A percentile compares a stretch with the other conserved stretches of the same genome.
Conservation (phyloP, 495 filamentous ascomycete species). For the Immersiella caudata region DNA sequence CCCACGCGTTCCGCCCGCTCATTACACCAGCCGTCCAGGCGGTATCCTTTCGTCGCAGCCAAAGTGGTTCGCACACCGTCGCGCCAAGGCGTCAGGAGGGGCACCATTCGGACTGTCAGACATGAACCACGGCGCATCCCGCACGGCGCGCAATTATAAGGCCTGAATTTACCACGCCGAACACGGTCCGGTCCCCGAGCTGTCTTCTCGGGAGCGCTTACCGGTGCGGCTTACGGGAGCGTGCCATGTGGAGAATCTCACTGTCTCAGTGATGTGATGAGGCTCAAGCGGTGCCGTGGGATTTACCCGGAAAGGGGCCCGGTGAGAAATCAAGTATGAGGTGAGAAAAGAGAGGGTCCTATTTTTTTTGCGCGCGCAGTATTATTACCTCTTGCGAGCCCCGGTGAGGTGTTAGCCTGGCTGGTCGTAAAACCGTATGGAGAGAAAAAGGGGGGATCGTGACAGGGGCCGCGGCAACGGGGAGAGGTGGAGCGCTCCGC, state of each 20-base stretch:
- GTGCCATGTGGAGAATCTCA: not conserved
- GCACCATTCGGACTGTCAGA: not conserved
- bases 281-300: not conserved
- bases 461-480: not conserved
- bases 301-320: not conserved
- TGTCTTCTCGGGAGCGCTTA: not conserved
- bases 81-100: not conserved
- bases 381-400: too few relatives aligned
- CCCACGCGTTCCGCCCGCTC: not conserved
- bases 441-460: not conserved
- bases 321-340: too few relatives aligned
- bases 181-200: not conserved
- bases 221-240: not conserved
- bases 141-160: not conserved
- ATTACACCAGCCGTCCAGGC: not conserved
- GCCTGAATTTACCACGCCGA: not conserved
- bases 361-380: not conserved
- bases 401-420: not conserved
- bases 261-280: not conserved
- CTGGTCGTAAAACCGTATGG: not conserved
- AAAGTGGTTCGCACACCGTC: not conserved
- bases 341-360: not conserved
- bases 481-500: not conserved
- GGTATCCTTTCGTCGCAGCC: not conserved
- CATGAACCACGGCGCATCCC: not conserved